These are phyloP conservation scores for Letharia columbiana DNA, from an alignment of 495 filamentous ascomycete species.

Conservation along the genomic window DNA sequence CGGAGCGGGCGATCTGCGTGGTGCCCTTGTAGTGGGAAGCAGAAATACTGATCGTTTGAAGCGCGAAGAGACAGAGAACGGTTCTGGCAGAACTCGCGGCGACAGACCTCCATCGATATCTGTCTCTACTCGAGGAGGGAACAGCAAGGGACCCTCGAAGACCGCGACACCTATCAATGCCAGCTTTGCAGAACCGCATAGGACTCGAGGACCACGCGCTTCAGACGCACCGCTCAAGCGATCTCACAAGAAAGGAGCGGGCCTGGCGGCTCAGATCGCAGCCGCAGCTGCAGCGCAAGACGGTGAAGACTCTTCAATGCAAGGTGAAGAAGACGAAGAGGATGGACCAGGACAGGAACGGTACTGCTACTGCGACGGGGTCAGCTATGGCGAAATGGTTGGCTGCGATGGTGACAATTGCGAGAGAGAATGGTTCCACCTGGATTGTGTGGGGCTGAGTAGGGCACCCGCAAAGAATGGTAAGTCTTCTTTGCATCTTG, in stretches of 20 bases:
- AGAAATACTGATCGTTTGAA: slow-evolving; percentile 21
- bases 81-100: slow-evolving; percentile 13
- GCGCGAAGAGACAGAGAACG: slow-evolving; percentile 20
- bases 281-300: slow-evolving; percentile 39
- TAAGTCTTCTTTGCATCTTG: slow-evolving; percentile 40
- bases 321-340: slow-evolving; percentile 25
- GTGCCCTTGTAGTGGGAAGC: slow-evolving; percentile 16
- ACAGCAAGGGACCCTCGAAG: slow-evolving; percentile 41
- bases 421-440: slow-evolving; percentile 90
- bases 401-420: slow-evolving; percentile 89
- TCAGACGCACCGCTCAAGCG: slow-evolving; percentile 45
- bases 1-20: slow-evolving; percentile 21
- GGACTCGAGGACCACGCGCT: slow-evolving; percentile 34
- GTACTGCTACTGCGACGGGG: slow-evolving; percentile 89
- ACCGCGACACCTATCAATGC: slow-evolving; percentile 46
- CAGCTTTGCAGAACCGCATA: slow-evolving; percentile 34
- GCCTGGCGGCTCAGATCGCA: slow-evolving; percentile 30
- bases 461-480: slow-evolving; percentile 77
- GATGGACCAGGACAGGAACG: slow-evolving; percentile 54
- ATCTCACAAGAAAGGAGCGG: slow-evolving; percentile 60
- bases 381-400: slow-evolving; percentile 96
- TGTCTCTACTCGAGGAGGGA: slow-evolving; percentile 21
- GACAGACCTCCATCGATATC: slow-evolving; percentile 23
- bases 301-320: slow-evolving; percentile 19
- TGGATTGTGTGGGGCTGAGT: slow-evolving; percentile 81